Base-by-base conservation (phyloP, 2,329 filamentous ascomycete species). In the Sclerotiophoma versabilis region DNA sequence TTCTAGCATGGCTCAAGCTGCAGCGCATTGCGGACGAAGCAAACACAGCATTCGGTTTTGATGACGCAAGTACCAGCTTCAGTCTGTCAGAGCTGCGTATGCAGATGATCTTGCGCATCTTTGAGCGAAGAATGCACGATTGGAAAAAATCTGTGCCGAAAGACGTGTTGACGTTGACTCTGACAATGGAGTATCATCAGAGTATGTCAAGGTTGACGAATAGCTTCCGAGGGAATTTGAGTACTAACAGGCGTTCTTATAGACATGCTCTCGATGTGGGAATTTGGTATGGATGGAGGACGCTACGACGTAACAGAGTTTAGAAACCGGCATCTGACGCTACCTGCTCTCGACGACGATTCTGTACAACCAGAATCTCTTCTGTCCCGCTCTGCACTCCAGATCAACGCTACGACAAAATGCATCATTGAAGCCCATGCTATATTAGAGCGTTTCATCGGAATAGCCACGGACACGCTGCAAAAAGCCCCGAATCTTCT, bases 241-340 rank as follows among this genome's bases (percentile, higher is more conserved):
- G 3, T 26, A 41, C 53, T 56, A 12, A 56, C 29, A 12, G 1
- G 23, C 3, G 11, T n/a, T 20, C 14, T 1, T 8, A 11, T 25
- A 53, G 49, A 71, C 29, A 71, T 71, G 58, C 59, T 74, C 17
- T 66, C 66, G 0, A 74, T 73, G 66, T 75, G 69, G 66, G 72
- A 75, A 34, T 74, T 75, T 32, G 71, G 65, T 1, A 74, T 75
- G 71, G 72, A 75, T 17, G 70, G 71, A 9, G 72, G 72, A 15
- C 65, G 64, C 22, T 73, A 73, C 47, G 69, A 74, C 29, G 70
- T 71, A 5, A 71, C 70, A 11, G 68, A 73, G 10, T 75, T 72
- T 39, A 50, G 65, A 8, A 74, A 74, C 44, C 65, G 70, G 22
- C 65, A 72, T 25, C 53, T 73, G 15, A 69, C 70, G 0, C 62